Evolutionary conservation across 371 early-diverging fungal species (phyloP), one percentile per base, ranked within the genome.

Genomic region (Massospora cicadina): DNA sequence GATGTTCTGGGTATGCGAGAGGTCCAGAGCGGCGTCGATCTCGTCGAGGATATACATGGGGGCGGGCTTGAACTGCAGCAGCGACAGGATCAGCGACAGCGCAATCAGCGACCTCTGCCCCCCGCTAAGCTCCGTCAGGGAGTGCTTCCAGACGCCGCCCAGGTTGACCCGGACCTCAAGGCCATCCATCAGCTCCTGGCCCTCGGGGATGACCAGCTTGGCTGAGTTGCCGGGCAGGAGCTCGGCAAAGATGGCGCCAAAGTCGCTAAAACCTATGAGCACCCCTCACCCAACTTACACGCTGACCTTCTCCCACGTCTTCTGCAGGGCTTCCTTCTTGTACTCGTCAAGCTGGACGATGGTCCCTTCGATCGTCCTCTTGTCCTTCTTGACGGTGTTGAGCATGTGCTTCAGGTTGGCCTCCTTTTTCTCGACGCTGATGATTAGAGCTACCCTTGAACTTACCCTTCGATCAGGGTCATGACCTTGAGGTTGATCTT

Each of bases 41-140:
- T 99, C 99, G 77, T 99, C 99, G 58, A 99, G 80, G 74, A 99
- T 95, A 75, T 99, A 99, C 94, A 99, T 97, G 1, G 99, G 99
- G 0, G 99, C 98, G 2, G 99, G 98, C 72, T 95, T 98, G 75
- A 94, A 98, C 75, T 96, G 96, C 17, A 99, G 81, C 55, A 98
- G 79, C 17, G 98, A 85, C 60, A 99, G 80, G 65, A 99, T 98
- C 60, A 99, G 74, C 1, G 99, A 93, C 24, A 99, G 79, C 0
- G 99, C 99, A 61, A 97, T 87, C 64, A 98, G 71, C 0, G 95
- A 95, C 60, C 98, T 77, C 76, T 99, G 99, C 0, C 99, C 99
- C 72, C 99, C 99, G 71, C 94, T 93, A 13, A 99, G 76, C 75
- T 99, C 99, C 0, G 89, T 87, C 63, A 99, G 75, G 65, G 92